Conservation (phyloP, 805 yeast genomes). For the Zygotorulaspora florentina region DNA sequence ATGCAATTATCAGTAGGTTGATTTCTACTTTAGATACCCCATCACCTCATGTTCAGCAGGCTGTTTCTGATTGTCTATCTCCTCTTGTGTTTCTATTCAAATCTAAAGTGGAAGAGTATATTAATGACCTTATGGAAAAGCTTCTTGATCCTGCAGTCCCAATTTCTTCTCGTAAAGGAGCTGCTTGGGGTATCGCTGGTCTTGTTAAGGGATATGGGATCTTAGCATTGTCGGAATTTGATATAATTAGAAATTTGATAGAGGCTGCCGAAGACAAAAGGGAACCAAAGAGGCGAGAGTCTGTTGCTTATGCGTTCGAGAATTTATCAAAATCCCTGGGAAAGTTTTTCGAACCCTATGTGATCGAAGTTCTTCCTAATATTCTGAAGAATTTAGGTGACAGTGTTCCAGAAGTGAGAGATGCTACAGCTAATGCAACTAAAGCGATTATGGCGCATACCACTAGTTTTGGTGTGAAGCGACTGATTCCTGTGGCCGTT, state of each 20-base stretch:
- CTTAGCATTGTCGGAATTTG: slow-evolving; percentile 66
- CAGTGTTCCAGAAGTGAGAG: slow-evolving; percentile 75
- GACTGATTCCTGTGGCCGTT: slow-evolving; percentile 86
- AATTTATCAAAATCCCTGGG: slow-evolving; percentile 76
- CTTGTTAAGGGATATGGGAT: slow-evolving; percentile 87
- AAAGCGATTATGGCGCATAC: slow-evolving; percentile 84
- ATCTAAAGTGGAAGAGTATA: slow-evolving; percentile 46
- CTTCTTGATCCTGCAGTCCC: slow-evolving; percentile 45
- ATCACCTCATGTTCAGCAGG: slow-evolving; percentile 84
- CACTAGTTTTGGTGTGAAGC: slow-evolving; percentile 87
- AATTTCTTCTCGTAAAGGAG: slow-evolving; percentile 71
- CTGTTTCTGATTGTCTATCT: slow-evolving; percentile 80
- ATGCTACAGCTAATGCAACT: slow-evolving; percentile 83
- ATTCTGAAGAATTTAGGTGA: slow-evolving; percentile 84
- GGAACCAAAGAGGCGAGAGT: slow-evolving; percentile 69
- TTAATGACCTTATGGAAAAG: slow-evolving; percentile 56
- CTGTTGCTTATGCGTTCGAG: slow-evolving; percentile 83
- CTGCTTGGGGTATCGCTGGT: slow-evolving; percentile 96
- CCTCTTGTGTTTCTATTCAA: slow-evolving; percentile 66
- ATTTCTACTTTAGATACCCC: slow-evolving; percentile 77
- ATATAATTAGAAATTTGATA: slow-evolving; percentile 65
- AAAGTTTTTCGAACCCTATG: slow-evolving; percentile 86
- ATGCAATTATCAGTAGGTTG: slow-evolving; percentile 61
- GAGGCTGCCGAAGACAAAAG: slow-evolving; percentile 88
- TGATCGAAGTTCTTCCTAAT: slow-evolving; percentile 79